These are phyloP conservation scores for Fraxinus pennsylvanica DNA, from an alignment of 257 asterid species.

Conservation along the genomic window DNA sequence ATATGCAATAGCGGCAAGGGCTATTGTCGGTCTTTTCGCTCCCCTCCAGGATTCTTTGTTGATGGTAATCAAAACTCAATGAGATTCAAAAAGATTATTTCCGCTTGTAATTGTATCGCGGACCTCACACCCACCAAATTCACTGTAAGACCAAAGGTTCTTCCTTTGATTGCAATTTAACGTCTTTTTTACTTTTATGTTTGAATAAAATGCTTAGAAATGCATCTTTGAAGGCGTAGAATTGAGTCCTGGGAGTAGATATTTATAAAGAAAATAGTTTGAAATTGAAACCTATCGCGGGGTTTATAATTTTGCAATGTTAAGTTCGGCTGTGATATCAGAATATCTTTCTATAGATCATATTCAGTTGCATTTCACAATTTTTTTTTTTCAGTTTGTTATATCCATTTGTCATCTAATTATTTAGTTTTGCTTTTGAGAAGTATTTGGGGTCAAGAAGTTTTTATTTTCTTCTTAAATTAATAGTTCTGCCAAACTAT, in stretches of 20 bases:
- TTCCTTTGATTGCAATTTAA: neutral
- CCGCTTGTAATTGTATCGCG: constrained; percentile 57
- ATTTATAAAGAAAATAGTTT: neutral
- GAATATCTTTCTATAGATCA: neutral
- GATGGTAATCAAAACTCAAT: constrained; percentile 29
- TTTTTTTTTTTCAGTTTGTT: neutral
- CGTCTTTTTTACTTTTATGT: neutral
- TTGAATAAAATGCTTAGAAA: constrained; percentile 13
- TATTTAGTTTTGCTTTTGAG: neutral
- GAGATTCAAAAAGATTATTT: constrained; percentile 44
- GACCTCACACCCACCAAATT: constrained; percentile 42
- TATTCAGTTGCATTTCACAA: neutral
- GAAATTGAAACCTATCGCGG: neutral
- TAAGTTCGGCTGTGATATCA: neutral
- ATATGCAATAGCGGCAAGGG: constrained; percentile 15
- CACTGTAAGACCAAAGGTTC: constrained; percentile 35
- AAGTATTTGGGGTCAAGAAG: neutral
- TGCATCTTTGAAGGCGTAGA: neutral
- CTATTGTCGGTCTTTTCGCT: constrained; percentile 29
- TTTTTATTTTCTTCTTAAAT: neutral
- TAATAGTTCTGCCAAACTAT: neutral
- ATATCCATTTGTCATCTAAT: neutral
- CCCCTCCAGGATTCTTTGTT: constrained; percentile 22
- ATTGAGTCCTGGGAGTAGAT: neutral
- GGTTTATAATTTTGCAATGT: neutral